Evolutionary conservation across 2,329 filamentous ascomycete genomes (phyloP).

Genomic region (Myrmaecium sp.): DNA sequence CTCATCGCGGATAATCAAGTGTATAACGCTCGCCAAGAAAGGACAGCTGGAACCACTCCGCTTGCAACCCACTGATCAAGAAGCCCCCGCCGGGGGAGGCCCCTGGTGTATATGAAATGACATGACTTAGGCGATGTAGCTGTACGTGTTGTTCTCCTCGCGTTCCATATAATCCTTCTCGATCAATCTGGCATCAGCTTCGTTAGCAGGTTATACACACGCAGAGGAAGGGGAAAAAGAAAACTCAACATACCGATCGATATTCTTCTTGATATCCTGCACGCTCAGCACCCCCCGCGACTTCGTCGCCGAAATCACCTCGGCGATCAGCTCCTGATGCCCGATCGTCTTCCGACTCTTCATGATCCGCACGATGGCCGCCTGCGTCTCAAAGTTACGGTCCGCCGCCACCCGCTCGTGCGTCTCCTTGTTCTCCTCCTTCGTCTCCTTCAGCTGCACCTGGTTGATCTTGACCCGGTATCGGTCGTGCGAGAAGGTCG

Average conservation of each 20-base stretch:
- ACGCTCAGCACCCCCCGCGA: conserved; percentile 73
- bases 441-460: conserved; percentile 91
- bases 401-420: conserved; percentile 81
- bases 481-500: conserved; percentile 59
- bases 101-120: too few species aligned
- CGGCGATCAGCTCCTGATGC: conserved; percentile 73
- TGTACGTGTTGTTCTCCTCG: conserved; percentile 13
- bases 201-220: conserved; percentile 1
- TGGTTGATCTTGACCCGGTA: conserved; percentile 97
- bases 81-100: too few species aligned
- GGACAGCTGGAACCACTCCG: too few species aligned
- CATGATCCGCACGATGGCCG: conserved; percentile 92
- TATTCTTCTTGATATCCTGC: conserved; percentile 86
- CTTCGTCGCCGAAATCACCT: conserved; percentile 84
- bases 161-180: conserved; percentile 6
- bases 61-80: too few species aligned
- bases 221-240: neutral
- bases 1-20: too few species aligned
- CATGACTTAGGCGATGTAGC: conserved; percentile 20
- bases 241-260: conserved; percentile 56
- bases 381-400: conserved; percentile 89
- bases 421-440: conserved; percentile 84
- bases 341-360: conserved; percentile 80
- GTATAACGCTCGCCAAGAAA: too few species aligned
- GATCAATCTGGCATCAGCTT: conserved; percentile 16